phyloP scores from a whole-genome alignment of 1,284 basidiomycete genomes.

The Uromyces viciae-fabae region DNA sequence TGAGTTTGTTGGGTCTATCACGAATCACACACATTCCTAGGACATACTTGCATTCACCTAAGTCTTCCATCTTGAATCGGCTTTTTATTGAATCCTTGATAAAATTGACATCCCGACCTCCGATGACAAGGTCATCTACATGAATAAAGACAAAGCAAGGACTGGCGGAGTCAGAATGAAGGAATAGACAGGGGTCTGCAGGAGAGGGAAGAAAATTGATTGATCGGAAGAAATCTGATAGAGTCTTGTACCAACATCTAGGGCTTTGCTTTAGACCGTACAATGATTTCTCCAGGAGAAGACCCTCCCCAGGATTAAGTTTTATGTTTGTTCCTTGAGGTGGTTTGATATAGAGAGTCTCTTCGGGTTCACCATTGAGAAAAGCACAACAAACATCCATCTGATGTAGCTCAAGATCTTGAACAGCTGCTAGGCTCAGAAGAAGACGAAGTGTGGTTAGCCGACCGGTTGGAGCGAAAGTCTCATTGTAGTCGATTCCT shows the following conservation, averaged over 20 bases:
- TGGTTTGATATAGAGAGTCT: not conserved
- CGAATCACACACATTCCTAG: not conserved
- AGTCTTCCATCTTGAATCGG: not conserved
- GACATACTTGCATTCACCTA: not conserved
- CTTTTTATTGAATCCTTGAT: not conserved
- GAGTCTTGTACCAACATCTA: not conserved
- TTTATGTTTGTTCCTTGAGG: not conserved
- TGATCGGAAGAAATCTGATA: not conserved
- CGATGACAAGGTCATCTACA: not conserved
- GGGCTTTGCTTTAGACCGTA: not conserved
- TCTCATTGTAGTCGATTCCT: constrained; percentile 5
- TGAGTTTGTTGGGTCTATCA: not conserved
- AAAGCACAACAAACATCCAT: not conserved
- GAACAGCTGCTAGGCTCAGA: not conserved
- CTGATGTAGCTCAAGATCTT: not conserved
- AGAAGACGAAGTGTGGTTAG: not conserved
- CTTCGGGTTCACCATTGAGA: not conserved
- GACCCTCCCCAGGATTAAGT: not conserved
- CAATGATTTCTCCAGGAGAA: not conserved
- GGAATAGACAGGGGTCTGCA: not conserved
- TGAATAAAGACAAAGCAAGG: not conserved
- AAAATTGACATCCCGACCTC: not conserved
- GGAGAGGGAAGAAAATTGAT: not conserved
- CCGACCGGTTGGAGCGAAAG: not conserved
- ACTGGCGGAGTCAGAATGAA: not conserved